Percentiles rank a stretch among this genome's conserved stretches.
These are phyloP conservation scores for Corylus americana DNA, from an alignment of 306 rosid genomes.

Conservation along the genomic window DNA sequence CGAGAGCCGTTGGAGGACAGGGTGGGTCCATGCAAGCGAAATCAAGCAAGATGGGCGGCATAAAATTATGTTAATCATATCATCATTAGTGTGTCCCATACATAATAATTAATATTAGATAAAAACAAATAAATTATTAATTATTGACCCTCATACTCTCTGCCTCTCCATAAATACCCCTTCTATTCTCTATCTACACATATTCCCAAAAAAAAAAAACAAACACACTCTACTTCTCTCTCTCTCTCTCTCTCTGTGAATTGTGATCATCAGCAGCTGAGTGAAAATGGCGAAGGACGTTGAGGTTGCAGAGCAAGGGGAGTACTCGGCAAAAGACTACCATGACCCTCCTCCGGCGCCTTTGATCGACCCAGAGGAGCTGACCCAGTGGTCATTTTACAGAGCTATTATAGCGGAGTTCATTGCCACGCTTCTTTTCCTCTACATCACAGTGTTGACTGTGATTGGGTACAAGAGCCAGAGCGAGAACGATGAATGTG, in stretches of 20 bases:
- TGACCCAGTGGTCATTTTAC: slow-evolving; percentile 77
- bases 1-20: slow-evolving; percentile 48
- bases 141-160: slow-evolving; percentile 31
- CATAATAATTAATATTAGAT: slow-evolving; percentile 9
- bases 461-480: slow-evolving; percentile 74
- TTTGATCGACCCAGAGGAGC: slow-evolving; percentile 59
- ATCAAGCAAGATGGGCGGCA: slow-evolving; percentile 68
- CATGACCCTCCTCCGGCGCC: slow-evolving; percentile 87
- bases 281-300: slow-evolving; percentile 68
- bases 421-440: slow-evolving; percentile 88
- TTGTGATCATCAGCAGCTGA: no score
- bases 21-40: slow-evolving; percentile 70
- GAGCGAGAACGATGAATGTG: slow-evolving; percentile 45
- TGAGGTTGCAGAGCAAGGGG: slow-evolving; percentile 60
- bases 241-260: no score
- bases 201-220: no score
- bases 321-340: slow-evolving; percentile 68
- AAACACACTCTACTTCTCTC: no score
- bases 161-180: slow-evolving; percentile 60
- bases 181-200: neutral
- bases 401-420: slow-evolving; percentile 87
- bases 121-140: neutral
- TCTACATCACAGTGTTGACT: slow-evolving; percentile 81
- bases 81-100: slow-evolving; percentile 14
- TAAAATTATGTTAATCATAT: slow-evolving; percentile 32